Base-by-base conservation (phyloP, 495 filamentous ascomycete species). In the Aspergillus sclerotioniger region DNA sequence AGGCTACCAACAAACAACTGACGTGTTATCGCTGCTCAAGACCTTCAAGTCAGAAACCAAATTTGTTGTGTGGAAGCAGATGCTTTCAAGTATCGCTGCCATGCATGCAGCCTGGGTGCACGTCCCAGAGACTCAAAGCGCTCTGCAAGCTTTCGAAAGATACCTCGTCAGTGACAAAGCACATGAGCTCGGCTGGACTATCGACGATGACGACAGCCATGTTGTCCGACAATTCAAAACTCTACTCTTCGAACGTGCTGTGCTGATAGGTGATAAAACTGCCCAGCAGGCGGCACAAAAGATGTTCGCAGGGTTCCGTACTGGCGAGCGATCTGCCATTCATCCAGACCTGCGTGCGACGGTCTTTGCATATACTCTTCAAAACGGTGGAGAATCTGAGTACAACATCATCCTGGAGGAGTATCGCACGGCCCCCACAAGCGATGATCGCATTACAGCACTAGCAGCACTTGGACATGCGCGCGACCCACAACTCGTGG, bases 51-150 rank as follows among this genome's bases (percentile, higher is more conserved):
- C 77, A 41, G 94, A 98, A 75, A 75, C 84, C 8, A 90, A 94
- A 62, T 98, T 91, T 61, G 87, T 97, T 28, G 94, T 98, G 17
- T 98, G 94, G 94, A 89, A 88, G 61, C 91, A 97, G 76, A 88
- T 98, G 53, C 80, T 91, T 33, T 78, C 85, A 12, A 84, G 91
- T 33, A 82, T 97, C 60, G 82, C 82, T 3, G 78, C 83, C 17
- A 81, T 97, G 33, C 89, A 91, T 58, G 79, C 79, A 28, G 88
- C 93, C 25, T 98, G 91, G 92, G 72, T 92, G 28, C 98, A 92
- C 62, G 63, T 83, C 57, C 76, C 84, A 25, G 5, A 25, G 52
- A 82, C 87, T 21, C 83, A 81, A 50, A 85, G 90, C 58, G 90
- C 88, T 6, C 81, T 98, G 19, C 88, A 90, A 73, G 78, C 81